Percentiles rank a stretch among this genome's conserved stretches.
Evolutionary conservation across 2,329 filamentous ascomycete genomes (phyloP).

Genomic region (Colletotrichum caudatum): DNA sequence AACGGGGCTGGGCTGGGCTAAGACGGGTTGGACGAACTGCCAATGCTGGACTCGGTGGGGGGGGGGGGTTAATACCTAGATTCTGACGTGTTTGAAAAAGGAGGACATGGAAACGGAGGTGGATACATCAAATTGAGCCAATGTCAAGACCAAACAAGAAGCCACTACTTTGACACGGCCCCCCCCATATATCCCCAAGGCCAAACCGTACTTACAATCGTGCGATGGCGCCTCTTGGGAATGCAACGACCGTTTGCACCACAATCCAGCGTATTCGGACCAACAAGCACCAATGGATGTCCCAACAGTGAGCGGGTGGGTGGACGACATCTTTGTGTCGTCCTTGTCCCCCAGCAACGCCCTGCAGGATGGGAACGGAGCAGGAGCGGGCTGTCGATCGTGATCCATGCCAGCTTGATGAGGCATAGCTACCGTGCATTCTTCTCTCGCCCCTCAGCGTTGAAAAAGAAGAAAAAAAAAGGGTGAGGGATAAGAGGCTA

Average conservation of each 20-base stretch:
- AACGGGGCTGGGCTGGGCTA: not conserved
- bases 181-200: not conserved
- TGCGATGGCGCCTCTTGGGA: not conserved
- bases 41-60: no score
- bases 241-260: constrained; percentile 4
- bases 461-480: not conserved
- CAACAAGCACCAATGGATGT: not conserved
- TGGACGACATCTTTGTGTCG: not conserved
- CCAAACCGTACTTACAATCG: not conserved
- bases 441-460: not conserved
- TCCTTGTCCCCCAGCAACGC: not conserved
- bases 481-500: no score
- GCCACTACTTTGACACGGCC: not conserved
- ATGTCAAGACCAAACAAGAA: not conserved
- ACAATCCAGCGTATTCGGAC: constrained; percentile 9
- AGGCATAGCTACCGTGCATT: not conserved
- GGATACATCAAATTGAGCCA: not conserved
- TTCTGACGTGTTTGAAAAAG: not conserved
- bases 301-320: not conserved
- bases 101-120: no score
- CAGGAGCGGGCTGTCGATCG: not conserved
- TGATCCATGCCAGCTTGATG: not conserved
- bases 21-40: not conserved
- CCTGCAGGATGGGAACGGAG: not conserved
- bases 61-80: not conserved